These are phyloP conservation scores for Metschnikowia continentalis DNA, from an alignment of 805 yeast species.

Conservation along the genomic window DNA sequence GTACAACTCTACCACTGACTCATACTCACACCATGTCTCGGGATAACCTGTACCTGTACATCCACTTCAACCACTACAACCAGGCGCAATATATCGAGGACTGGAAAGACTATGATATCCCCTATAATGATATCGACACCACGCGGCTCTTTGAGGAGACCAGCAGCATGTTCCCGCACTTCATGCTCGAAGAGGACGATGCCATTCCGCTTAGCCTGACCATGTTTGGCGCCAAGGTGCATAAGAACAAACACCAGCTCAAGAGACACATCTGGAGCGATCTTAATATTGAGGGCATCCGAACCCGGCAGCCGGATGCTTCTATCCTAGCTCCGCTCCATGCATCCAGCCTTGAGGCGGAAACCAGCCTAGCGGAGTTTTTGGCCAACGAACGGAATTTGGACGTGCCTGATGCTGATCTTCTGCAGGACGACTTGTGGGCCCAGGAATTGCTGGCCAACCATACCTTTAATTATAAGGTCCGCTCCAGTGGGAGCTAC, in stretches of 20 bases:
- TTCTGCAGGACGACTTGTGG: constrained; percentile 30
- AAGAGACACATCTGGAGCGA: constrained; percentile 37
- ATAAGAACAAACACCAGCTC: constrained; percentile 28
- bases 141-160: constrained; percentile 35
- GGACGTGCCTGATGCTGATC: constrained; percentile 24
- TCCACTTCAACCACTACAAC: constrained; percentile 37
- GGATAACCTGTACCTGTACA: constrained; percentile 23
- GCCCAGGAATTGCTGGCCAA: constrained; percentile 26
- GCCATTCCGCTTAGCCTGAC: constrained; percentile 33
- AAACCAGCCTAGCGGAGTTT: constrained; percentile 29
- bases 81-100: constrained; percentile 39
- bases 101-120: constrained; percentile 39
- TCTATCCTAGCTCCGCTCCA: constrained; percentile 31
- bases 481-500: constrained; percentile 12
- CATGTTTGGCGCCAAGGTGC: constrained; percentile 36
- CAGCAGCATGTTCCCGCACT: constrained; percentile 31
- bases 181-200: constrained; percentile 34
- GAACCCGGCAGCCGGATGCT: constrained; percentile 24
- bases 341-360: constrained; percentile 12
- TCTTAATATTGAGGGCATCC: constrained; percentile 26
- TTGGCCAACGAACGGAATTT: constrained; percentile 28
- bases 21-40: constrained; percentile 3
- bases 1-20: no score
- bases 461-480: constrained; percentile 23
- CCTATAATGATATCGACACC: constrained; percentile 42